Percentiles rank a stretch among this genome's conserved stretches.
These are phyloP conservation scores for Myrica gale DNA, from an alignment of 306 rosid genomes.

Conservation along the genomic window DNA sequence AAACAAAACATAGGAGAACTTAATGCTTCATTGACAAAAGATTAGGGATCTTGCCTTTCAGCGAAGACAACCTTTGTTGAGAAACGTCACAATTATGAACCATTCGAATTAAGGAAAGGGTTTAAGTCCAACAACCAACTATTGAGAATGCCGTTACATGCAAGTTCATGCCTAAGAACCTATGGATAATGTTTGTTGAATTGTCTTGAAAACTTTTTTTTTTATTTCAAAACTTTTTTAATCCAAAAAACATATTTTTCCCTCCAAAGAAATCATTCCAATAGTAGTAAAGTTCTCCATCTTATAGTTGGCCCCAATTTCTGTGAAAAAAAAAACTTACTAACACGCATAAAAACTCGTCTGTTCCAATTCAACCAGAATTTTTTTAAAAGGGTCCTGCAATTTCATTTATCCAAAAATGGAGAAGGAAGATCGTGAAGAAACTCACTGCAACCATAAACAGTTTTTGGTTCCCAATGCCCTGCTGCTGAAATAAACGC, in stretches of 20 bases:
- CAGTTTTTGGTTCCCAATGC: background rate
- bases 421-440: background rate
- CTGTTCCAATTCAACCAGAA: no score
- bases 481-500: conserved; percentile 11
- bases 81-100: background rate
- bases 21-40: background rate
- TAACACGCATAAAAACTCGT: no score
- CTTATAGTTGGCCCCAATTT: no score
- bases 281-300: no score
- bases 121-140: background rate
- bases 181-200: no score
- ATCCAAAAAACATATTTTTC: no score
- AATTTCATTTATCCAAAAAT: background rate
- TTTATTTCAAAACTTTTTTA: no score
- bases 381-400: background rate
- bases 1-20: background rate
- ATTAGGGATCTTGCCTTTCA: background rate
- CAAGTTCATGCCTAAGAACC: background rate
- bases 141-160: background rate
- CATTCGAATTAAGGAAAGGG: background rate
- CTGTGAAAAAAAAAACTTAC: no score
- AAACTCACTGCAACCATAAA: conserved; percentile 12
- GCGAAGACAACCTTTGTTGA: background rate
- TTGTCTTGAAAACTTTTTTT: no score
- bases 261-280: no score